These are phyloP conservation scores for carrot (Daucus carota) DNA, from an alignment of 129 eudicot species.

Conservation along the genomic window DH1_v3.0 NC_030382.2:48085501-48086000, in stretches of 20 bases:
- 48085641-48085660: conserved; percentile 26
- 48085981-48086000: conserved; percentile 14
- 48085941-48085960: conserved; percentile 52
- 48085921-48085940: conserved; percentile 47
- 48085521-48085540: conserved; percentile 39
- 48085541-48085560: conserved; percentile 43
- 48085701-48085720: conserved; percentile 81
- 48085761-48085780: conserved; percentile 71
- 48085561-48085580: conserved; percentile 7
- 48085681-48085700: conserved; percentile 49
- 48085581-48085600: conserved; percentile 29
- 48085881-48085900: conserved; percentile 18
- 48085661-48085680: conserved; percentile 7
- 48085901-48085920: conserved; percentile 14
- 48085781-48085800: conserved; percentile 68
- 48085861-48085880: conserved; percentile 3
- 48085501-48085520: background rate
- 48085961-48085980: conserved; percentile 46
- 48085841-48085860: conserved; percentile 17
- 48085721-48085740: conserved; percentile 95
- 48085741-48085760: conserved; percentile 51
- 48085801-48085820: conserved; percentile 43
- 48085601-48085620: conserved; percentile 56
- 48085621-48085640: conserved; percentile 22
- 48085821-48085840: conserved; percentile 49